Evolutionary conservation across 495 filamentous ascomycete genomes (phyloP).

Genomic region (Cercophora sp.): DNA sequence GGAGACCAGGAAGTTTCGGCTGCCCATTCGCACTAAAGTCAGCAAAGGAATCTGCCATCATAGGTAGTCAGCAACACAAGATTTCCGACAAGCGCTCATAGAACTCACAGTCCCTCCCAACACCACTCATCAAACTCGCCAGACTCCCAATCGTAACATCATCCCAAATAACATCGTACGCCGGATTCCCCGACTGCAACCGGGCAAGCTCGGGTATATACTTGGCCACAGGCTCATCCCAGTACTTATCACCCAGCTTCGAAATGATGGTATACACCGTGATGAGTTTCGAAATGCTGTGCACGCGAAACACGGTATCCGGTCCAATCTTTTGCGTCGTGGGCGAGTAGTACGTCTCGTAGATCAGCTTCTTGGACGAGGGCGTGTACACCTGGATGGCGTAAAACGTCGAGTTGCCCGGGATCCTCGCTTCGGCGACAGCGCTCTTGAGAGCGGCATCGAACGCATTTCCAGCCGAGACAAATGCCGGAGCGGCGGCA

Average conservation of each 20-base stretch:
- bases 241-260: neutral
- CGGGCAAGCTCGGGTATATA: slow-evolving; percentile 5
- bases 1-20: too few species aligned
- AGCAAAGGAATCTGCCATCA: slow-evolving; percentile 11
- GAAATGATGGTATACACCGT: slow-evolving; percentile 6
- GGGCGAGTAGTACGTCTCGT: slow-evolving; percentile 1
- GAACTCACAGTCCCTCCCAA: slow-evolving; percentile 12
- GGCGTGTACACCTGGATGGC: slow-evolving; percentile 1
- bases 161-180: slow-evolving; percentile 8
- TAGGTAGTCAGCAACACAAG: too few species aligned
- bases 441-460: neutral
- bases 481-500: neutral
- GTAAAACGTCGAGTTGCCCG: neutral
- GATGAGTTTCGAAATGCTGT: slow-evolving; percentile 8
- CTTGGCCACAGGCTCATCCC: slow-evolving; percentile 3
- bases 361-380: neutral
- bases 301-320: slow-evolving; percentile 2
- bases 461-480: neutral
- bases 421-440: neutral
- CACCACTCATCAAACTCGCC: slow-evolving; percentile 12
- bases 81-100: too few species aligned
- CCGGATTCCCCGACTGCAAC: neutral
- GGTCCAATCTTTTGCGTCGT: neutral
- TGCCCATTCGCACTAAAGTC: slow-evolving; percentile 2
- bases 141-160: slow-evolving; percentile 15